Percentiles rank a stretch among this genome's conserved stretches.
Conservation (phyloP, 371 early-diverging fungal genomes). For the Encephalitozoon cuniculi region DNA sequence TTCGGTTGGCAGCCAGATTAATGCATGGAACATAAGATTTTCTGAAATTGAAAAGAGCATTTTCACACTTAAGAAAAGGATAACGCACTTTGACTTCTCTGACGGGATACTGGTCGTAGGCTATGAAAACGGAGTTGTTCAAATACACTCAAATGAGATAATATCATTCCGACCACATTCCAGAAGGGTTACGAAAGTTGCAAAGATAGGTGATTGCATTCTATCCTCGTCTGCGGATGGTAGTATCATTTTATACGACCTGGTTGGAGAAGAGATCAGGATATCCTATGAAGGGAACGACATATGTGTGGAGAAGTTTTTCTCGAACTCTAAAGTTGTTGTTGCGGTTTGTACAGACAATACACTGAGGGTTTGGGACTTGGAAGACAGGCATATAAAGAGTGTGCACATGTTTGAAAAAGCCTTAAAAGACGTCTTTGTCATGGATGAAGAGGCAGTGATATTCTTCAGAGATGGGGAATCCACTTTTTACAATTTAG, state of each 20-base stretch:
- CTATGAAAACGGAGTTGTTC: constrained; percentile 33
- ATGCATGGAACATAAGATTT: constrained; percentile 5
- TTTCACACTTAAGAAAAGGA: background rate
- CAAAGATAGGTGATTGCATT: background rate
- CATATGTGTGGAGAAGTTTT: background rate
- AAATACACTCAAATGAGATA: constrained; percentile 1
- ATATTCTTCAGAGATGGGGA: constrained; percentile 19
- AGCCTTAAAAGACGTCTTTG: background rate
- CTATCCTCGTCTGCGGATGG: constrained; percentile 25
- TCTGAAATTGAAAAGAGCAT: background rate
- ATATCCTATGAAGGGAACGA: background rate
- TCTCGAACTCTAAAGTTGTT: background rate
- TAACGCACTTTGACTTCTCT: constrained; percentile 17
- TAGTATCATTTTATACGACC: constrained; percentile 3
- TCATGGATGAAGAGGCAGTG: background rate
- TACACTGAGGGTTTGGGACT: constrained; percentile 11
- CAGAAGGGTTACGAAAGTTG: constrained; percentile 7
- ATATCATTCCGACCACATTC: constrained; percentile 5
- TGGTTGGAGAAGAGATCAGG: background rate
- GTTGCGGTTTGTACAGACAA: constrained; percentile 3
- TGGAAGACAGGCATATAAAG: background rate
- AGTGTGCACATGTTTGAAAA: constrained; percentile 32
- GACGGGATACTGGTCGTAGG: constrained; percentile 14
- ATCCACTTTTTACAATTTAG: background rate
- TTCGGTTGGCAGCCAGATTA: constrained; percentile 2